Evolutionary conservation across 495 filamentous ascomycete species (phyloP), one percentile per base, ranked within the genome.

Genomic region (Gamarada debralockiae): DNA sequence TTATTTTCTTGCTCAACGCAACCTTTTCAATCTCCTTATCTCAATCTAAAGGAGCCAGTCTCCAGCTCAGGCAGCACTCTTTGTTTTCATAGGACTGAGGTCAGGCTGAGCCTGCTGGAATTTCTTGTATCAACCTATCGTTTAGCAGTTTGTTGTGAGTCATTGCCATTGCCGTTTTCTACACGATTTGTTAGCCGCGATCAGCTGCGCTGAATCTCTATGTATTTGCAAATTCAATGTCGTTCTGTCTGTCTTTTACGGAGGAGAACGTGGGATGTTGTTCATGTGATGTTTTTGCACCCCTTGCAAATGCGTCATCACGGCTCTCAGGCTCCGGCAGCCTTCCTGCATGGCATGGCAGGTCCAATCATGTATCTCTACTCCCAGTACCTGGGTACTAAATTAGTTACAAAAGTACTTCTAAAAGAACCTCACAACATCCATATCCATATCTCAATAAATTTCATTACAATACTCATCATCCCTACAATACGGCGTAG

Each of bases 61-160:
- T 62, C 60, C 50, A 31, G 50, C 56, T 56, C 49, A 54, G 48
- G 54, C 55, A 58, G 50, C 44, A 41, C 14, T 49, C n/a, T 27
- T 37, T 38, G 41, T 48, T 52, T 53, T 58, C 34, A 53, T 42
- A 53, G 18, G 53, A 22, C 20, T 22, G 40, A 42, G 18, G 41
- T 48, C 55, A 57, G 55, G 55, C 55, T 52, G 57, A 44, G 52
- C 57, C 57, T 60, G 57, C 53, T 46, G 52, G 52, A 53, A 31
- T 20, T 42, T 46, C 20, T 45, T 36, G 24, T 3, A 45, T 15
- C 44, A 14, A 23, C 25, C 18, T 33, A 31, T 21, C 24, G 6
- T 47, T 47, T 31, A 3, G 7, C 20, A 29, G 20, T 51, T 18
- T 42, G 29, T 53, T 46, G 25, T 25, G 41, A 44, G 44, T 50